Evolutionary conservation across 805 yeast species (phyloP), one percentile per base, ranked within the genome.

Genomic region (Teunomyces barrocoloradensis): DNA sequence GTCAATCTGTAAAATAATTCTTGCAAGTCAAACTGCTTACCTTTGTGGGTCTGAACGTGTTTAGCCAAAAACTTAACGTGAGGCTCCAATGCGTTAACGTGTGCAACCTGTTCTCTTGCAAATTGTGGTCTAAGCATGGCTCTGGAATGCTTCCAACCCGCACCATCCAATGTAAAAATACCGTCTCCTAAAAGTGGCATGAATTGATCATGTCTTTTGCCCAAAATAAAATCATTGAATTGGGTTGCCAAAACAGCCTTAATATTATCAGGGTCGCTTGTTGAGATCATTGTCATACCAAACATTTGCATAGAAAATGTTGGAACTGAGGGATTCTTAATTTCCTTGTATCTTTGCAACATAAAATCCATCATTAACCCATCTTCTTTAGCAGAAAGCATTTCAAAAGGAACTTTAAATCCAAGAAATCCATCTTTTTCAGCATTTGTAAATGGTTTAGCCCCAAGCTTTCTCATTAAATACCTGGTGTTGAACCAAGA

Each of bases 81-180:
- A 11, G 75, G 73, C 47, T 72, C 77, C 54, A 71, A 60, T 5
- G 62, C 20, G 45, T 61, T 57, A 13, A 71, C 74, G 46, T 72
- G 75, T 6, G 74, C 66, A 45, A 71, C 66, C 53, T 72, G 74
- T 46, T 70, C 76, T 57, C 74, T 60, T 10, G 74, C 69, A 52
- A 72, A 72, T 51, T 72, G 75, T 2, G 77, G 77, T 51, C 75
- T 63, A 50, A 71, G 64, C 76, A 72, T 67, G 17, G 74, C 64
- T 49, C 77, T 54, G 6, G 74, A 66, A 50, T 66, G 69, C 52
- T 71, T 70, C 77, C 77, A 72, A 7, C 75, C 77, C 47, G 59
- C 63, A 17, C 68, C 67, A 50, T 71, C 76, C 50, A 71, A 59
- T 6, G 77, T 72, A 54, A 72, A 72, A 37, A 71, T 70, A 18